A percentile compares a stretch with the other conserved stretches of the same genome.
Evolutionary conservation across 1,139 yeast genomes (phyloP).

Genomic region (Pichia terricola): DNA sequence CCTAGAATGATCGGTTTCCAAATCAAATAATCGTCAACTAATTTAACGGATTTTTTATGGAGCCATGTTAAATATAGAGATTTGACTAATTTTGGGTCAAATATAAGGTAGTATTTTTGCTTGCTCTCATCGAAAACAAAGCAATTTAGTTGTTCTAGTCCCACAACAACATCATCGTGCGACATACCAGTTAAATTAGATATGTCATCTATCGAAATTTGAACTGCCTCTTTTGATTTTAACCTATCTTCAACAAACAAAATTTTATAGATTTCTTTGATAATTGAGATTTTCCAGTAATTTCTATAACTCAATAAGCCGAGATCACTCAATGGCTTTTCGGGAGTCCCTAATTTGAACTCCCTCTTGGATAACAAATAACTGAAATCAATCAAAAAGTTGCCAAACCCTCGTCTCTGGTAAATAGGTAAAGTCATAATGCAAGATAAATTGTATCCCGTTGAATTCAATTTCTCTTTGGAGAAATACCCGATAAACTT

Average conservation of each 20-base stretch:
- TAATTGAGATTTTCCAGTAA: slow-evolving; percentile 72
- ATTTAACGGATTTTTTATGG: slow-evolving; percentile 40
- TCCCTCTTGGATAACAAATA: slow-evolving; percentile 70
- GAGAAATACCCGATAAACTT: slow-evolving; percentile 92
- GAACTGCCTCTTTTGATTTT: background rate
- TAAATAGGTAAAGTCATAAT: slow-evolving; percentile 82
- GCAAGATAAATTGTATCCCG: slow-evolving; percentile 80
- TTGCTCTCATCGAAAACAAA: slow-evolving; percentile 16
- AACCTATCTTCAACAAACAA: background rate
- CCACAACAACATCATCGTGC: slow-evolving; percentile 78
- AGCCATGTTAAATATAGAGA: slow-evolving; percentile 44
- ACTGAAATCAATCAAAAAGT: slow-evolving; percentile 79
- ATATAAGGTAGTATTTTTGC: slow-evolving; percentile 42
- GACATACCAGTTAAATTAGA: slow-evolving; percentile 76
- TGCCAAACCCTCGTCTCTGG: slow-evolving; percentile 87
- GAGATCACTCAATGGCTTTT: slow-evolving; percentile 81
- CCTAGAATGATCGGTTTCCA: slow-evolving; percentile 86
- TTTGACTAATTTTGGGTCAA: slow-evolving; percentile 40
- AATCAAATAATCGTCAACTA: slow-evolving; percentile 44
- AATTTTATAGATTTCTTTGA: slow-evolving; percentile 31
- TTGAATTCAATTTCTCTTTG: slow-evolving; percentile 69
- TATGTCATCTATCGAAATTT: slow-evolving; percentile 48
- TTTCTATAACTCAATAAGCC: slow-evolving; percentile 80
- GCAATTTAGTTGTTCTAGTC: slow-evolving; percentile 63
- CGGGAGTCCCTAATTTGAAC: slow-evolving; percentile 83